phyloP scores from a whole-genome alignment of 495 filamentous ascomycete species.

The Astrothelium macrocarpum region DNA sequence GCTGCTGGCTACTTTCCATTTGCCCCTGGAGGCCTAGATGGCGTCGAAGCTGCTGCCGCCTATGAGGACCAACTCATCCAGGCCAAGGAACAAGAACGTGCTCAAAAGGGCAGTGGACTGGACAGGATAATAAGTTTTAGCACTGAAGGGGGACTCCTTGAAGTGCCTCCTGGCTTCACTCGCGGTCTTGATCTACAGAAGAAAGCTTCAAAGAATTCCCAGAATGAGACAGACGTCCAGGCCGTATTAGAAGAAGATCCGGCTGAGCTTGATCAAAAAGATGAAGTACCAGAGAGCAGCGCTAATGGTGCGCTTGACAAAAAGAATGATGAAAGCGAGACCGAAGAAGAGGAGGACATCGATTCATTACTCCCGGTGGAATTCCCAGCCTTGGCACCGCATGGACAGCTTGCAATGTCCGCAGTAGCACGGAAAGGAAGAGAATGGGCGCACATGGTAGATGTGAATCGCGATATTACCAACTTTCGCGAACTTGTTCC shows the following conservation, averaged over 20 bases:
- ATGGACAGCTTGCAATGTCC: constrained; percentile 59
- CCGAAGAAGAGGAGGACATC: constrained; percentile 65
- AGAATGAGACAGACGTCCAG: constrained; percentile 58
- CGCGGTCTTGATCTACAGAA: constrained; percentile 68
- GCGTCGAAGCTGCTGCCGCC: constrained; percentile 69
- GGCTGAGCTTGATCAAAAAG: constrained; percentile 34
- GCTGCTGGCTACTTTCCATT: constrained; percentile 95
- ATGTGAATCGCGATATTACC: constrained; percentile 78
- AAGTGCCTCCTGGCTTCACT: constrained; percentile 71
- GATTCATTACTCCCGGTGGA: constrained; percentile 85
- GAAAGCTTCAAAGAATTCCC: constrained; percentile 39
- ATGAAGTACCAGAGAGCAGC: constrained; percentile 33
- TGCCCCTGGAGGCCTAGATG: constrained; percentile 82
- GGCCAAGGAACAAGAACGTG: constrained; percentile 18
- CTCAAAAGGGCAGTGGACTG: constrained; percentile 37
- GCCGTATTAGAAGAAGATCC: constrained; percentile 53
- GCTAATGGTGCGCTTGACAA: constrained; percentile 26
- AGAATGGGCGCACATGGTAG: constrained; percentile 98
- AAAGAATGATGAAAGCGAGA: constrained; percentile 25
- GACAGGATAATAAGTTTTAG: constrained; percentile 76
- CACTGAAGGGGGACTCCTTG: constrained; percentile 66
- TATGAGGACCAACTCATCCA: constrained; percentile 55
- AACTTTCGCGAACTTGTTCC: constrained; percentile 92
- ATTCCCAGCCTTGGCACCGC: constrained; percentile 87
- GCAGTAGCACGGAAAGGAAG: constrained; percentile 60